Percentiles rank a stretch among this genome's conserved stretches.
phyloP scores from a whole-genome alignment of 495 filamentous ascomycete genomes.

The Lentithecium fluviatile region DNA sequence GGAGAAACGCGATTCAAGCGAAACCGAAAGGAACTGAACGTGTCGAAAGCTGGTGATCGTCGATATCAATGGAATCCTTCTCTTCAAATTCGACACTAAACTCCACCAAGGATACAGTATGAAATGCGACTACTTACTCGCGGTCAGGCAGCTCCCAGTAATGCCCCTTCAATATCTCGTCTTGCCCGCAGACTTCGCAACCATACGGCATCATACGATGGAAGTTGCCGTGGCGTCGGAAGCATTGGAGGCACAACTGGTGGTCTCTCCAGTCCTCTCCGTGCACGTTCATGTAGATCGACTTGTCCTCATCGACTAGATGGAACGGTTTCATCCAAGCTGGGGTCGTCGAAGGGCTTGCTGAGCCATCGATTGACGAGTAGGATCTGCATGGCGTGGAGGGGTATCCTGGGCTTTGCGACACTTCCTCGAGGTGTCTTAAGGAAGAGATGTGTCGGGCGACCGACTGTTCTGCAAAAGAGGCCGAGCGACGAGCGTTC shows the following conservation, averaged over 20 bases:
- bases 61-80: too few relatives aligned
- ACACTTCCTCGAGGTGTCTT: neutral
- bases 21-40: too few relatives aligned
- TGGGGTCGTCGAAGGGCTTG: constrained; percentile 6
- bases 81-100: neutral
- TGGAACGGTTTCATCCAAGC: constrained; percentile 16
- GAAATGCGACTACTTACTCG: neutral
- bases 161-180: constrained; percentile 12
- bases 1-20: too few relatives aligned
- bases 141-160: constrained; percentile 4
- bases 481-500: too few relatives aligned
- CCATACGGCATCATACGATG: constrained; percentile 3
- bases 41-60: too few relatives aligned
- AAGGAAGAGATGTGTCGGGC: neutral
- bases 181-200: constrained; percentile 17
- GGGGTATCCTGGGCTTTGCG: neutral
- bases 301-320: constrained; percentile 16
- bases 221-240: constrained; percentile 12
- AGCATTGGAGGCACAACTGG: constrained; percentile 14
- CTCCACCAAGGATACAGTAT: neutral
- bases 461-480: neutral
- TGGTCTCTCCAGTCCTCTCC: constrained; percentile 17
- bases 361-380: neutral
- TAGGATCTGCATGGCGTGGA: neutral
- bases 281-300: constrained; percentile 17